Evolutionary conservation across 768 basidiomycete genomes (phyloP).

Genomic region (Vishniacozyma victoriae): DNA sequence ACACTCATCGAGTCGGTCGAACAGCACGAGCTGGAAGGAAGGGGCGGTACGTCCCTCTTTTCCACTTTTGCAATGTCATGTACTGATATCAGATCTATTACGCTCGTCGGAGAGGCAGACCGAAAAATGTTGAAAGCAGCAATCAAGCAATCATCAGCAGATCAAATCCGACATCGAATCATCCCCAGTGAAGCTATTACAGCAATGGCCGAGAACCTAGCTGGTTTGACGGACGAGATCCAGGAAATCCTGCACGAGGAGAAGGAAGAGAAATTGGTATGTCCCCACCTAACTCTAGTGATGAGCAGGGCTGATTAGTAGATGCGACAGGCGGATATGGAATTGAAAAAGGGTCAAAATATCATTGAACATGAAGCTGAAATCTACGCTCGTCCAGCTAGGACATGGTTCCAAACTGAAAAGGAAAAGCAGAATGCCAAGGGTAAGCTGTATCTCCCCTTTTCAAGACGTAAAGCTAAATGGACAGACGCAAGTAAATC

Average conservation of each 20-base stretch:
- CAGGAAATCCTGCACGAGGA: constrained; percentile 78
- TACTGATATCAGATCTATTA: constrained; percentile 63
- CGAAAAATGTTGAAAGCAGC: constrained; percentile 93
- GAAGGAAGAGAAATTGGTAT: constrained; percentile 85
- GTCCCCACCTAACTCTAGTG: constrained; percentile 8
- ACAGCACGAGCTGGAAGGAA: constrained; percentile 91
- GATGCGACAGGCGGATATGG: constrained; percentile 91
- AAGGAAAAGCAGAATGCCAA: constrained; percentile 75
- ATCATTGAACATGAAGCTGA: constrained; percentile 88
- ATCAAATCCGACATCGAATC: constrained; percentile 81
- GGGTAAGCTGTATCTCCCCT: constrained; percentile 53
- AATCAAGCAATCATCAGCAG: constrained; percentile 73
- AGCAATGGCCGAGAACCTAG: constrained; percentile 66
- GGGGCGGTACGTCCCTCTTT: constrained; percentile 62
- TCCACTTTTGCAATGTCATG: not conserved
- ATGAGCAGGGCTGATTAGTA: constrained; percentile 43
- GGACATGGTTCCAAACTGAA: constrained; percentile 95
- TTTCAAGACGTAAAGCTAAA: no score
- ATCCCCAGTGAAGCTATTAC: constrained; percentile 68
- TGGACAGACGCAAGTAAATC: constrained; percentile 65
- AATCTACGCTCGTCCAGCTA: constrained; percentile 84
- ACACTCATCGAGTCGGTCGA: constrained; percentile 93
- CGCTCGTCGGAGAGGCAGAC: constrained; percentile 90
- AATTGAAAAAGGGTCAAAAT: constrained; percentile 88
- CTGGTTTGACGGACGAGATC: constrained; percentile 68